Conservation (phyloP, 176 grass and related monocot genomes). For the Microstegium vimineum region DNA sequence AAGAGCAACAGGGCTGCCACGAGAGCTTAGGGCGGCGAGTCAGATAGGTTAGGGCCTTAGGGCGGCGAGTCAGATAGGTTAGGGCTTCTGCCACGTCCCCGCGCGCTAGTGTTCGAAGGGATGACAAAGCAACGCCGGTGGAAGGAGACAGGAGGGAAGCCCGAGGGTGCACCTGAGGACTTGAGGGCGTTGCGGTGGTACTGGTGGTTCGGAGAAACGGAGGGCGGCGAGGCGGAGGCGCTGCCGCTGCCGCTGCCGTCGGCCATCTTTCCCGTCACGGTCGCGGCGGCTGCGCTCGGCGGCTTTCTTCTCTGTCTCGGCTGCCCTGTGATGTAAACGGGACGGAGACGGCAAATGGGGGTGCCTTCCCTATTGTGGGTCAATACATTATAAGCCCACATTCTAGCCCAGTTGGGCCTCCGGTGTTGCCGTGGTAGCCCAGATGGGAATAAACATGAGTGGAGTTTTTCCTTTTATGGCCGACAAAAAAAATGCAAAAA, state of each 20-base stretch:
- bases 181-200: constrained; percentile 53
- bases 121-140: constrained; percentile 1
- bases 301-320: not conserved
- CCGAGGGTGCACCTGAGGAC: constrained; percentile 41
- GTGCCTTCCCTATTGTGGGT: not conserved
- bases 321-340: not conserved
- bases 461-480: not conserved
- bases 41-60: no score
- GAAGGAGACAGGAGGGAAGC: not conserved
- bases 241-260: no score
- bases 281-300: constrained; percentile 21
- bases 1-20: not conserved
- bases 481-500: no score
- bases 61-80: not conserved
- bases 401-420: not conserved
- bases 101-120: constrained; percentile 14
- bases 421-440: not conserved
- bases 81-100: not conserved
- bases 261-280: constrained; percentile 39
- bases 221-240: constrained; percentile 15
- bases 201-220: constrained; percentile 20
- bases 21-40: not conserved
- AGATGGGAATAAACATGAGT: not conserved
- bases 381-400: not conserved
- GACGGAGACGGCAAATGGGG: not conserved